Conservation (phyloP, 2,329 filamentous ascomycete genomes). For the Stachybotrys elegans region DNA sequence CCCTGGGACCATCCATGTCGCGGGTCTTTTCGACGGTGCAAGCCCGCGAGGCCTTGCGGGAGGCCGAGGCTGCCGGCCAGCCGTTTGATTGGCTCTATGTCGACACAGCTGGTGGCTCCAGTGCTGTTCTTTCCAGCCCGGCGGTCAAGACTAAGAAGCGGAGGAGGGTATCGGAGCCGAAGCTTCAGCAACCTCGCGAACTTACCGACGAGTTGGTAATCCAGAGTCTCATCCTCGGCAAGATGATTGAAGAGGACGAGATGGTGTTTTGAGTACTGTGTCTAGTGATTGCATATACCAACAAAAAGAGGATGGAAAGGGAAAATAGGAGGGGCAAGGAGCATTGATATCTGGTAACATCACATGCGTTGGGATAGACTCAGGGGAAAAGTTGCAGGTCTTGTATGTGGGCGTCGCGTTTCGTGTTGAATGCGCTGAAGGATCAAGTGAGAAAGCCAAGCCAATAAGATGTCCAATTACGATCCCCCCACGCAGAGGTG, state of each 20-base stretch:
- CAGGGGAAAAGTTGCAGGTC: no score
- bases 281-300: no score
- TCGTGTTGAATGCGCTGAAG: no score
- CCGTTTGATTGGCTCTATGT: constrained; percentile 77
- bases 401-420: no score
- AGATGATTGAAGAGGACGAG: constrained; percentile 62
- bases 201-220: constrained; percentile 83
- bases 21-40: constrained; percentile 61
- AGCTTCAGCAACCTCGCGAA: constrained; percentile 54
- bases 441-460: no score
- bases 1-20: constrained; percentile 68
- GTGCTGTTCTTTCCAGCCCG: constrained; percentile 39
- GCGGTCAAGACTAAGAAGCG: constrained; percentile 33
- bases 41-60: constrained; percentile 54
- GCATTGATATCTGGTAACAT: no score
- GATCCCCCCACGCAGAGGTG: no score
- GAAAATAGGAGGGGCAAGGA: no score
- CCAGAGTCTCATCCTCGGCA: constrained; percentile 86
- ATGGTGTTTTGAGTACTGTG: constrained; percentile 15
- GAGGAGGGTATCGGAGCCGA: constrained; percentile 21
- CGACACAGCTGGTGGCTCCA: constrained; percentile 58
- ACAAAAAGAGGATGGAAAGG: no score
- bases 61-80: constrained; percentile 39
- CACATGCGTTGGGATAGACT: no score
- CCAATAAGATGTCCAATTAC: no score